Base-by-base conservation (phyloP, 495 filamentous ascomycete genomes). In the Penicillium cosmopolitanum region DNA sequence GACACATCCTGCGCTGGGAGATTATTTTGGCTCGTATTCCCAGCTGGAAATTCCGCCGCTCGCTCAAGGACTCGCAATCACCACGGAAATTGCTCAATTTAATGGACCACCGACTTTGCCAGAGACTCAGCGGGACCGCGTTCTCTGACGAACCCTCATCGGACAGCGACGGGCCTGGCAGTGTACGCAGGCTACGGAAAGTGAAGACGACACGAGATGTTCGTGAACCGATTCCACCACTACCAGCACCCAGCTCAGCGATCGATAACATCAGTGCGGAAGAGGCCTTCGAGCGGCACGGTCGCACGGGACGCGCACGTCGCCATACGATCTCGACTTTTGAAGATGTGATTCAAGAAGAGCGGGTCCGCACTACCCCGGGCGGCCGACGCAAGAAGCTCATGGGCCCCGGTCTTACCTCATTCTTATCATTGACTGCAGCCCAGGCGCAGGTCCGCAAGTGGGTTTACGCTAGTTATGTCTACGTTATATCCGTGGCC, bases 1-100 rank as follows among this genome's bases (percentile, higher is more conserved):
- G 82, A 40, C 84, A 87, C 50, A 82, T 94, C 15, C 85, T 98
- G n/a, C 84, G 80, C 69, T 97, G 91, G 91, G 91, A 89, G 36
- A 87, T 97, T 15, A 80, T 88, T 51, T 75, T 98, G 43, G 93
- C 94, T 16, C 80, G 96, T 42, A 90, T 98, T 36, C 95, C 95
- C 2, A 90, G 84, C 59, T 97, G 94, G 91, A 89, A 93, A 35
- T 93, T 98, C 62, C 84, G 87, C 60, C 85, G 87, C 18, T 71
- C 81, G 12, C 77, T 77, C 0, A 74, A 72, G 12, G 62, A 74
- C 23, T 75, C 80, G 23, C 73, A 74, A 56, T 78, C 79, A 13
- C 75, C 72, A 16, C 80, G 80, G 46, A 73, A 74, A 12, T 74
- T 85, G 50, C 60, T 86, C n/a, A 78, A 81, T 59, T 65, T 75